Evolutionary conservation across 73 alveolate genomes (phyloP).

Genomic region (Paramecium sonneborni): DNA sequence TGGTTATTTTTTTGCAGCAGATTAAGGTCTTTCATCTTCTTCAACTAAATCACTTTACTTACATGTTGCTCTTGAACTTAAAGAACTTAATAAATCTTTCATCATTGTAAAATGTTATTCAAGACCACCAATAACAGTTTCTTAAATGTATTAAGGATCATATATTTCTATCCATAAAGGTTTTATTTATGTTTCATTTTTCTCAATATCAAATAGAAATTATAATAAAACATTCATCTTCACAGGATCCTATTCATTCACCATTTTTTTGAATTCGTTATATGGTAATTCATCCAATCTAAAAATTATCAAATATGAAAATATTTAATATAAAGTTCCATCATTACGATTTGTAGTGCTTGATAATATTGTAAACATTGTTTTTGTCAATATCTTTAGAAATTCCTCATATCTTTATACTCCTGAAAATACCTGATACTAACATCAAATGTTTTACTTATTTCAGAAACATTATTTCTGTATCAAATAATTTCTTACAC

Average conservation of each 20-base stretch:
- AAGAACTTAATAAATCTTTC: slow-evolving; percentile 72
- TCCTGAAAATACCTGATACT: neutral
- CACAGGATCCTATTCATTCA: slow-evolving; percentile 90
- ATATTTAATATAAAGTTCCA: slow-evolving; percentile 87
- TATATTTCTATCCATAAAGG: slow-evolving; percentile 93
- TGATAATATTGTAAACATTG: slow-evolving; percentile 78
- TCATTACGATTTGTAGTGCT: slow-evolving; percentile 93
- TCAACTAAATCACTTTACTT: slow-evolving; percentile 63
- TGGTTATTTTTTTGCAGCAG: slow-evolving; percentile 81
- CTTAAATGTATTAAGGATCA: slow-evolving; percentile 84
- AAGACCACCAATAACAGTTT: slow-evolving; percentile 95
- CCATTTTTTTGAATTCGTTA: slow-evolving; percentile 89
- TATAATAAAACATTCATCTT: slow-evolving; percentile 93
- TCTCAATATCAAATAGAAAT: slow-evolving; percentile 88
- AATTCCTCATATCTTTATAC: neutral
- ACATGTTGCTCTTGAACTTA: slow-evolving; percentile 77
- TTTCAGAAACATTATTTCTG: neutral
- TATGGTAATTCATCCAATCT: slow-evolving; percentile 92
- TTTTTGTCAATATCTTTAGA: neutral
- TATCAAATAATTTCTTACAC: neutral
- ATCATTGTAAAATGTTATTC: slow-evolving; percentile 71
- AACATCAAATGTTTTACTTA: neutral
- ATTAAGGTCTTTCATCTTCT: slow-evolving; percentile 61
- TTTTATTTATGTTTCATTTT: slow-evolving; percentile 83
- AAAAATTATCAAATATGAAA: slow-evolving; percentile 90